Conservation (phyloP, 495 filamentous ascomycete genomes). For the Astrocystis sublimbata region DNA sequence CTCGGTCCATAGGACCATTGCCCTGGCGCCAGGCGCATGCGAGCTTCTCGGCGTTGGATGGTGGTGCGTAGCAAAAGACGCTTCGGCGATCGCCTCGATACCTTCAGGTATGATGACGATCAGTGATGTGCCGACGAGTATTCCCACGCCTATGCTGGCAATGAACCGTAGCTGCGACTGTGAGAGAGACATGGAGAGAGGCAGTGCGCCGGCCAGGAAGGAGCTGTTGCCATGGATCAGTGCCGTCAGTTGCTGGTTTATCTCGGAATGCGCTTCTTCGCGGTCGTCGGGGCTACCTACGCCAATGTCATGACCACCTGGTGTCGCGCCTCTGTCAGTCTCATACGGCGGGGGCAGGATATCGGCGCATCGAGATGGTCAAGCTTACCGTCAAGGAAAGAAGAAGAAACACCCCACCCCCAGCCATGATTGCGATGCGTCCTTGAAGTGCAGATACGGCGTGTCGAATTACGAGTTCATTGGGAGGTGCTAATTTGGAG, state of each 20-base stretch:
- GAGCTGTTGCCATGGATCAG: conserved; percentile 71
- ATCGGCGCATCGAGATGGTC: conserved; percentile 10
- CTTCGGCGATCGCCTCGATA: conserved; percentile 83
- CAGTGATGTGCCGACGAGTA: conserved; percentile 90
- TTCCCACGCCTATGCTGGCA: conserved; percentile 89
- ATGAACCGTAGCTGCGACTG: conserved; percentile 84
- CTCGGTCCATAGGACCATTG: conserved; percentile 27
- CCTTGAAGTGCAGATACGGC: conserved; percentile 21
- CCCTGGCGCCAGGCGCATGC: conserved; percentile 21
- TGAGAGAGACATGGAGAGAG: conserved; percentile 87
- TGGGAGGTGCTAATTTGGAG: conserved; percentile 6
- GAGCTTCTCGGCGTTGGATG: conserved; percentile 37
- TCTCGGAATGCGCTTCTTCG: conserved; percentile 11
- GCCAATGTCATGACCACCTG: conserved; percentile 88
- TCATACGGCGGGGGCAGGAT: not conserved
- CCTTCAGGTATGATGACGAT: conserved; percentile 98
- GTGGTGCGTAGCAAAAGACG: conserved; percentile 49
- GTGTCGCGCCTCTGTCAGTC: not conserved
- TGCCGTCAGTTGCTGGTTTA: conserved; percentile 27
- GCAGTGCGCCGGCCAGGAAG: conserved; percentile 90
- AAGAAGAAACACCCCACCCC: conserved; percentile 75
- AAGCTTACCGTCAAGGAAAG: conserved; percentile 64
- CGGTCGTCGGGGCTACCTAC: conserved; percentile 54
- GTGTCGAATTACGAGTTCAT: conserved; percentile 34
- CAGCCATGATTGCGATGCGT: conserved; percentile 31